Base-by-base conservation (phyloP, 257 asterid species). In the Coffea eugenioides region DNA sequence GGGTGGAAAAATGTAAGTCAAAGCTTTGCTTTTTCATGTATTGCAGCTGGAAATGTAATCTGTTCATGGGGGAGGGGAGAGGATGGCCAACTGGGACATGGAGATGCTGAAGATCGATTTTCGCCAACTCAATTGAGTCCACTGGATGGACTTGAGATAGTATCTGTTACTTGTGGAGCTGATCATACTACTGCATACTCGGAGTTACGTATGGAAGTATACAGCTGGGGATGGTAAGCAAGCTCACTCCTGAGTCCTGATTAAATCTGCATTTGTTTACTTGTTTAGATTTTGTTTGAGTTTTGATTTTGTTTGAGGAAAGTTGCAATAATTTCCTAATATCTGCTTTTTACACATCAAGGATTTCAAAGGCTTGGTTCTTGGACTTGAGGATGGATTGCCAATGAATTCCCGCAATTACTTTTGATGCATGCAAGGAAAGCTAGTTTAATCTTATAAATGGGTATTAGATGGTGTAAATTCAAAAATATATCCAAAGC, bases 51-150 rank as follows among this genome's bases (percentile, higher is more conserved):
- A 74, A 86, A 89, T 85, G 90, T 91, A 54, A 94, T 94, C 83
- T 94, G 97, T 91, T 90, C 99, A 8, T 96, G 99, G 99, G 99
- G 99, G 84, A 89, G 99, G 89, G 99, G 98, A 83, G 99, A 96
- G 91, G 99, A 96, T 77, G 99, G 99, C 25, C 99, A 96, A 80
- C 89, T 96, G 52, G 99, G 99, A 45, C 99, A 88, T 75, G 99
- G 99, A 49, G 99, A 94, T 81, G 95, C 98, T 8, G 97, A 92
- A 57, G 98, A 96, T 88, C 94, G 97, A 8, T 88, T 89, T 84
- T 90, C 86, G 31, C 98, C 99, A 16, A 91, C 97, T 82, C 96
- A 92, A 70, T 56, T 91, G 89, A 92, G 97, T 87, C 95, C 95
- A 78, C 77, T 96, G 88, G 96, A 90, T 86, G 97, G 89, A 67